phyloP scores from a whole-genome alignment of 495 filamentous ascomycete genomes.

The Lasiosphaeria hispida region DNA sequence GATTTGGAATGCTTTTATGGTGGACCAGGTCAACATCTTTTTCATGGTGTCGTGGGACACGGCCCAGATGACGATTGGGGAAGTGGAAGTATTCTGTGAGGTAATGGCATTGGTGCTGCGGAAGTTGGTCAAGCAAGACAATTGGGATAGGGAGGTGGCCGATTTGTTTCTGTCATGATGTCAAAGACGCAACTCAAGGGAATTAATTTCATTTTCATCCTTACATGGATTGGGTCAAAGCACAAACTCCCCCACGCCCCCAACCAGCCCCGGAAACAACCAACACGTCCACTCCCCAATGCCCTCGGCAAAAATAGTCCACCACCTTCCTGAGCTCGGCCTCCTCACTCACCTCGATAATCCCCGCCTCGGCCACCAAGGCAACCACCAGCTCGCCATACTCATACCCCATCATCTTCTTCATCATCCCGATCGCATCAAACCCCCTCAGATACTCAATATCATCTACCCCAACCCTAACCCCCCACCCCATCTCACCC shows the following conservation, averaged over 20 bases:
- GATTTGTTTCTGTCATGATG: too few species aligned
- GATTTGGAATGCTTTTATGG: conserved; percentile 23
- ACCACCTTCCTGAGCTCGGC: too few species aligned
- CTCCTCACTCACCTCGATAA: too few species aligned
- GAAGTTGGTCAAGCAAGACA: conserved; percentile 8
- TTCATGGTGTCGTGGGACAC: conserved; percentile 26
- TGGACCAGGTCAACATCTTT: conserved; percentile 17
- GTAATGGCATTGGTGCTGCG: conserved; percentile 1
- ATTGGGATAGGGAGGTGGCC: background rate
- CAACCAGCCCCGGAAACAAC: background rate
- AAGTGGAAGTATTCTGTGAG: conserved; percentile 14
- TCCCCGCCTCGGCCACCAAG: too few species aligned
- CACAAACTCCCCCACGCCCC: background rate
- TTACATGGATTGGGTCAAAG: background rate
- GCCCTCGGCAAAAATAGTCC: background rate
- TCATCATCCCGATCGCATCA: too few species aligned
- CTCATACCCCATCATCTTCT: too few species aligned
- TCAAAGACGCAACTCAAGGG: too few species aligned
- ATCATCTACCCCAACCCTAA: too few species aligned
- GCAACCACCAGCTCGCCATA: too few species aligned
- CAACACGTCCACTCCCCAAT: background rate
- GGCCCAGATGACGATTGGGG: conserved; percentile 19
- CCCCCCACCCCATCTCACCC: too few species aligned
- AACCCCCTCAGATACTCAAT: too few species aligned
- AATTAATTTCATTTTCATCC: too few species aligned